phyloP scores from a whole-genome alignment of 176 grass and related monocot species.

The Tillandsia leiboldiana region DNA sequence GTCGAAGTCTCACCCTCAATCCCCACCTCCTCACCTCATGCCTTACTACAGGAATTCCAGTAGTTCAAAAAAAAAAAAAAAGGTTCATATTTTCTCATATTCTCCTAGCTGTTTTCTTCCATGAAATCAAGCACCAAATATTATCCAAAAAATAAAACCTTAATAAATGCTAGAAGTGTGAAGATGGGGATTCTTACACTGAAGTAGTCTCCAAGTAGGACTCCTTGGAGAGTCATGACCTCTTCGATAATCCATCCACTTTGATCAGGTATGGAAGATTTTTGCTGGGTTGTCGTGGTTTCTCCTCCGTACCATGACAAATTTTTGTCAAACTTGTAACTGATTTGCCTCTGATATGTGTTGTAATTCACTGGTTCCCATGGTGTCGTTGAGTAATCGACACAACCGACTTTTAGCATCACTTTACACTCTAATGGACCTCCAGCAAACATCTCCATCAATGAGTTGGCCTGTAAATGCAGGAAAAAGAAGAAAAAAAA shows the following conservation, averaged over 20 bases:
- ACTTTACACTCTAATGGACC: conserved; percentile 62
- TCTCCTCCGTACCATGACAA: conserved; percentile 71
- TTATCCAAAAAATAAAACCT: background rate
- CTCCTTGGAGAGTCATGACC: conserved; percentile 72
- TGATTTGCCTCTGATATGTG: conserved; percentile 57
- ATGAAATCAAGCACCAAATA: background rate
- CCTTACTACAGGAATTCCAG: background rate
- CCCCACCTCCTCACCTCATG: no score
- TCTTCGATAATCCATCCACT: conserved; percentile 89
- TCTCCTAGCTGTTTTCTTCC: background rate
- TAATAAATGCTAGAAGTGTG: background rate
- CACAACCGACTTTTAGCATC: conserved; percentile 78
- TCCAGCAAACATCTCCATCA: conserved; percentile 71
- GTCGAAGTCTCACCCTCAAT: no score
- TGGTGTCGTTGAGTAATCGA: conserved; percentile 49
- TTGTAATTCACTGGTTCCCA: conserved; percentile 64
- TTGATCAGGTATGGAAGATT: conserved; percentile 53
- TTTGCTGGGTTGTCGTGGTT: conserved; percentile 66
- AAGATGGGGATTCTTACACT: conserved; percentile 44
- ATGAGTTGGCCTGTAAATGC: conserved; percentile 38
- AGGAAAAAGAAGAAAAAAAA: conserved; percentile 2
- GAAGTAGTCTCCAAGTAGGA: conserved; percentile 81
- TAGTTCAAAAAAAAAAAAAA: background rate
- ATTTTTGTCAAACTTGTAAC: conserved; percentile 65
- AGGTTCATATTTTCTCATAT: background rate